Conservation (phyloP, 805 yeast species). For the Ascoidea asiatica region DNA sequence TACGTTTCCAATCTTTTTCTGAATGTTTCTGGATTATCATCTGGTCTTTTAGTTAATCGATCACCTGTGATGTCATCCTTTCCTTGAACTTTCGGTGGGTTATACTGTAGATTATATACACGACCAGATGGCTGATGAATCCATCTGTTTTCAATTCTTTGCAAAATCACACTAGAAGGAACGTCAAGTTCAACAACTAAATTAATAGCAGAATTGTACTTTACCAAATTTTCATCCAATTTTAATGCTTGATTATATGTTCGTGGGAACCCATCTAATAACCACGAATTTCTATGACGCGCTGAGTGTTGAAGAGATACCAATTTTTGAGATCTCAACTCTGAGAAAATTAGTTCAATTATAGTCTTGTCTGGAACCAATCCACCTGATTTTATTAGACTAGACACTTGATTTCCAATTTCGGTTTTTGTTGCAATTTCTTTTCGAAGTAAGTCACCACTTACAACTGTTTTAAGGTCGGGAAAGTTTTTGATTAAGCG, state of each 20-base stretch:
- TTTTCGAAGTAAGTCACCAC: constrained; percentile 71
- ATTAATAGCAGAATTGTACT: constrained; percentile 34
- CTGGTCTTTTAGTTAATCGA: constrained; percentile 63
- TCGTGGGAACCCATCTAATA: constrained; percentile 89
- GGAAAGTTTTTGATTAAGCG: constrained; percentile 43
- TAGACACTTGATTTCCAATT: constrained; percentile 44
- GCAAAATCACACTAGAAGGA: constrained; percentile 70
- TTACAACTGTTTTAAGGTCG: constrained; percentile 45
- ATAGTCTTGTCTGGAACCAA: constrained; percentile 65
- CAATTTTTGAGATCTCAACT: constrained; percentile 30
- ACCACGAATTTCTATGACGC: constrained; percentile 42
- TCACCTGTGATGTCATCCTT: constrained; percentile 87
- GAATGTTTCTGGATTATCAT: constrained; percentile 69
- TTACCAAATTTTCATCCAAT: constrained; percentile 31
- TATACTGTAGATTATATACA: constrained; percentile 73
- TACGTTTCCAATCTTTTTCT: constrained; percentile 53
- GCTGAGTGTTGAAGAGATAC: no score
- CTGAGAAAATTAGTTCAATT: constrained; percentile 40
- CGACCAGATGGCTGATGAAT: constrained; percentile 78
- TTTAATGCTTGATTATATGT: constrained; percentile 58
- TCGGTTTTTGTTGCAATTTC: constrained; percentile 43
- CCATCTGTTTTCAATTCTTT: constrained; percentile 75
- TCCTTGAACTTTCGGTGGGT: constrained; percentile 77
- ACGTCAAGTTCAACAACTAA: constrained; percentile 80
- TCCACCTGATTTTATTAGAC: constrained; percentile 45